A percentile compares a stretch with the other conserved stretches of the same genome.
These are phyloP conservation scores for Sophora flavescens DNA, from an alignment of 306 rosid species.

Conservation along the genomic window DNA sequence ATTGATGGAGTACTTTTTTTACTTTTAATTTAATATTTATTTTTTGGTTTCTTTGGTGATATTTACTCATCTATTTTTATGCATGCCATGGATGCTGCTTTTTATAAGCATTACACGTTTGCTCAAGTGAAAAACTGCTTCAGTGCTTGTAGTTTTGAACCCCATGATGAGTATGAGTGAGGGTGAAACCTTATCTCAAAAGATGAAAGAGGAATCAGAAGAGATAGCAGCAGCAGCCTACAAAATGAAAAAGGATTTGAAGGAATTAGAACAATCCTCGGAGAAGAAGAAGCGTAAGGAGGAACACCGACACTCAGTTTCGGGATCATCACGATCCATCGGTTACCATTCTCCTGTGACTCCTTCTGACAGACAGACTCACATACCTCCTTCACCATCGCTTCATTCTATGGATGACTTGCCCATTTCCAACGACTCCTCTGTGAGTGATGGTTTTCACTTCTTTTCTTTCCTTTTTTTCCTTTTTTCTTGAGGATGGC, in stretches of 20 bases:
- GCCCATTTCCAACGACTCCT: constrained; percentile 21
- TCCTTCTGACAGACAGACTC: constrained; percentile 37
- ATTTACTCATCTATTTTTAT: background rate
- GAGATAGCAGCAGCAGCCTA: background rate
- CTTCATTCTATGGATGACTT: constrained; percentile 44
- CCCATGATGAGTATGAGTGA: constrained; percentile 19
- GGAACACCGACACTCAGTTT: constrained; percentile 14
- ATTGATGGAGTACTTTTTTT: background rate
- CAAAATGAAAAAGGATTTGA: background rate
- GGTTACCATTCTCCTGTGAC: constrained; percentile 47
- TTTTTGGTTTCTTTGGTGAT: background rate
- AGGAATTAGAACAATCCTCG: background rate
- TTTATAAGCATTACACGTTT: constrained; percentile 19
- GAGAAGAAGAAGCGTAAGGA: constrained; percentile 22
- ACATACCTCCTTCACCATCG: constrained; percentile 49
- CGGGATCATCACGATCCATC: constrained; percentile 26
- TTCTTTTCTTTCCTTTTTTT: too few species aligned
- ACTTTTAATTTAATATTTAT: background rate
- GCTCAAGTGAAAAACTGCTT: constrained; percentile 19
- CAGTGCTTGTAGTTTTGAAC: background rate
- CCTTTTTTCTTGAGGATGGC: too few species aligned
- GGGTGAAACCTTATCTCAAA: constrained; percentile 21
- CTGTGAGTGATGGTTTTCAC: background rate
- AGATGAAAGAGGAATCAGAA: constrained; percentile 16
- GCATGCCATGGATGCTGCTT: background rate